Evolutionary conservation across 2,329 filamentous ascomycete species (phyloP), one percentile per base, ranked within the genome.

Genomic region (Chalara sp.): DNA sequence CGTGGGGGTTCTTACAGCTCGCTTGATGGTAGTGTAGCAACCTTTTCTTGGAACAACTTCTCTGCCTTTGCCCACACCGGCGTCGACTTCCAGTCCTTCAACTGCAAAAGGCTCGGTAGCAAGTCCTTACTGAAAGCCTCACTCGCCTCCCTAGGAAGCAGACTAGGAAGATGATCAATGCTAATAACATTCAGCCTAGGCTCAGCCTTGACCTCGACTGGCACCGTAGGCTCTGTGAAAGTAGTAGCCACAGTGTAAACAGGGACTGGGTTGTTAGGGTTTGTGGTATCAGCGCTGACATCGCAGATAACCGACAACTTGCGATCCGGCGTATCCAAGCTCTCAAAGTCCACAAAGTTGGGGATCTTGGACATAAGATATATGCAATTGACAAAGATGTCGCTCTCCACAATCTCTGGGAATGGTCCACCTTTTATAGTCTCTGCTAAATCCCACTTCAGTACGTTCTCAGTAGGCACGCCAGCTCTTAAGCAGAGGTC

Each of bases 381-480:
- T 67, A 96, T 92, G 78, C 86, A 90, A 75, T 93, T 95, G 68
- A 93, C 76, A 66, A 90, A 89, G 65, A 89, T 84, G 62, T 88
- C 83, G 54, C 74, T 78, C 69, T 89, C 79, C 44, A 83, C 74
- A 62, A 95, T 90, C 72, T 93, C 88, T 56, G 75, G 70, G 70
- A 91, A 93, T 7, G 89, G 89, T 1, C 89, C 89, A 50, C 74
- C 67, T 57, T 74, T 70, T 46, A 66, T 68, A 60, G 89, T 95
- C 78, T 96, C 89, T 32, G 79, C 78, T 66, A 95, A 78, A 73
- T 96, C 90, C 78, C 77, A 81, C 59, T 75, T 73, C 57, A 78
- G 62, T 61, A 96, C 85, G 61, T 86, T 79, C 59, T 81, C 76
- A 28, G 81, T 77, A 11, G 82, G 76, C 46, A 92, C 76, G 51